Percentiles rank a stretch among this genome's conserved stretches.
These are phyloP conservation scores for Stromatinia cepivora DNA, from an alignment of 2,329 filamentous ascomycete species.

Conservation along the genomic window DNA sequence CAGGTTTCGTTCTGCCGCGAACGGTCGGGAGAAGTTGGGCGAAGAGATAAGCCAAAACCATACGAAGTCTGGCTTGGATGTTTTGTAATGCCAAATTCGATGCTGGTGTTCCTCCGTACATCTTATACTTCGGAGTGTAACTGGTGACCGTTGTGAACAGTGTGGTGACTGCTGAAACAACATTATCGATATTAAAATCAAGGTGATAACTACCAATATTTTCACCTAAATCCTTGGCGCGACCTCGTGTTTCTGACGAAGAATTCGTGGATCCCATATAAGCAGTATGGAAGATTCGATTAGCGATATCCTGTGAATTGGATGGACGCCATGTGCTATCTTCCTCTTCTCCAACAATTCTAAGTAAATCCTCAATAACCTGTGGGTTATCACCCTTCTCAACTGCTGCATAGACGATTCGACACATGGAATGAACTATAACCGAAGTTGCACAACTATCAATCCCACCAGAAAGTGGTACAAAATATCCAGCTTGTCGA, in stretches of 20 bases:
- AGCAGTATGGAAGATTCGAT: conserved; percentile 58
- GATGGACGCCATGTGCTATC: conserved; percentile 45
- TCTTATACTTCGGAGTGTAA: conserved; percentile 61
- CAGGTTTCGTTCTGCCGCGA: conserved; percentile 52
- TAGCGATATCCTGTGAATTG: conserved; percentile 56
- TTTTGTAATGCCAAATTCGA: conserved; percentile 62
- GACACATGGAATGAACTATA: conserved; percentile 41
- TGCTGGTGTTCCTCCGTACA: conserved; percentile 53
- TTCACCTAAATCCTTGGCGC: conserved; percentile 60
- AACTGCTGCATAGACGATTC: conserved; percentile 55
- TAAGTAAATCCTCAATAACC: conserved; percentile 53
- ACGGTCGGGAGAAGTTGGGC: conserved; percentile 59
- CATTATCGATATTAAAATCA: conserved; percentile 55
- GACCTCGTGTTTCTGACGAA: conserved; percentile 57
- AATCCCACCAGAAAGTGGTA: conserved; percentile 23
- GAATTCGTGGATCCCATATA: conserved; percentile 24
- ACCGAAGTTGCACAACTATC: conserved; percentile 22
- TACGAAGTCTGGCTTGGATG: conserved; percentile 62
- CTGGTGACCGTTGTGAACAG: conserved; percentile 58
- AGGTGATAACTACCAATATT: conserved; percentile 71
- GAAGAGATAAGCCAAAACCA: conserved; percentile 64
- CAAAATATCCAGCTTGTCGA: conserved; percentile 21
- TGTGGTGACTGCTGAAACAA: conserved; percentile 25
- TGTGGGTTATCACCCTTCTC: conserved; percentile 49
- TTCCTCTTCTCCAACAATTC: conserved; percentile 52